Base-by-base conservation (phyloP, 2,329 filamentous ascomycete genomes). In the Alternaria sp. region DNA sequence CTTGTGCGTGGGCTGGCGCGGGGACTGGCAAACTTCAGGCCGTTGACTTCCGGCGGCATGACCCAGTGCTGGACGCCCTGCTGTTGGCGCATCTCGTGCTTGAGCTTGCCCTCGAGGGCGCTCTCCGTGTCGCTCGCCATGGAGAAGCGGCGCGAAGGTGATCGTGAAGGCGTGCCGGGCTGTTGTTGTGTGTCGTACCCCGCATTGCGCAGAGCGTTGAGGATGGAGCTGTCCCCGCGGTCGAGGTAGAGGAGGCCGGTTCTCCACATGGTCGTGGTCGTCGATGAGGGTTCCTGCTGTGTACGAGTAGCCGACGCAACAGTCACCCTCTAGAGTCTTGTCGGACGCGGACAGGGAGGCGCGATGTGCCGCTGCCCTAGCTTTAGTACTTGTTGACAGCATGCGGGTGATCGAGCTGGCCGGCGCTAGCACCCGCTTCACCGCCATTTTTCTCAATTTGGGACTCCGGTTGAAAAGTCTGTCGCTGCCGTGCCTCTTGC, bases 241-340 rank as follows among this genome's bases (percentile, higher is more conserved):
- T 70, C 67, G 67, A 69, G 67, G 68, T 70, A 69, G 36, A 67
- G 59, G 26, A 70, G 68, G 53, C 68, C 68, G 55, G 63, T 69
- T 61, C 67, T 66, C 68, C 68, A 70, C 68, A 70, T 70, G 63
- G 58, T 63, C 55, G 66, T 36, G 59, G 68, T 69, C 55, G 63
- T 65, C 62, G 67, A 59, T 63, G 67, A 61, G 65, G 51, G 61
- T 59, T 59, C 55, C 58, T 65, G 62, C 65, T 58, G 55, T 54
- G 64, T 60, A 57, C 62, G 62, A 57, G 46, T 52, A 51, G 52
- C 52, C 61, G 59, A 62, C 60, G 60, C 59, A 62, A 62, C 50
- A 62, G 59, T 70, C 64, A 63, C 63, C 61, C 56, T 62, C 62
- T 53, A 46, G 21, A 50, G 51, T 57, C 61, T 66, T 66, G 53